phyloP scores from a whole-genome alignment of 768 basidiomycete genomes.

The Hemileccinum rubropunctum region DNA sequence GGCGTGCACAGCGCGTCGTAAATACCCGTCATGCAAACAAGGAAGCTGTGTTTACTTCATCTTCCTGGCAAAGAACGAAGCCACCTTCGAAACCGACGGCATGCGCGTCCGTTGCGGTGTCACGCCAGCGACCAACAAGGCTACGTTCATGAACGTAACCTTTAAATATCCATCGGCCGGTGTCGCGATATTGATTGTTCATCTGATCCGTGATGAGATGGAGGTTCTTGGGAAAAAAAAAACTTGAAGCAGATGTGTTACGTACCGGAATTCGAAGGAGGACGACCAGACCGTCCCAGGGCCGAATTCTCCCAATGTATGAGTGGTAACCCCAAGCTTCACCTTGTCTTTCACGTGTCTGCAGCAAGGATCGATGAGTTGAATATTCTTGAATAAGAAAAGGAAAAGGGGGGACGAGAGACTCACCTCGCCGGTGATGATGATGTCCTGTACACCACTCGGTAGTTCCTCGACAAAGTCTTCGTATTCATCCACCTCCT shows the following conservation, averaged over 20 bases:
- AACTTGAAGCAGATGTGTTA: constrained; percentile 3
- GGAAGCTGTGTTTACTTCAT: constrained; percentile 18
- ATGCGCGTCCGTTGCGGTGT: constrained; percentile 40
- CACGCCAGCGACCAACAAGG: constrained; percentile 55
- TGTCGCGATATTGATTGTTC: constrained; percentile 26
- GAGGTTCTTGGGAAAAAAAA: constrained; percentile 2
- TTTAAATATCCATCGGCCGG: constrained; percentile 49
- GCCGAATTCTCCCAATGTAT: constrained; percentile 46
- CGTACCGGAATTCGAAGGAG: constrained; percentile 46
- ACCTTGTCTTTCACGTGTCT: constrained; percentile 44
- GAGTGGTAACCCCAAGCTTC: constrained; percentile 49
- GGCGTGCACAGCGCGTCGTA: constrained; percentile 10
- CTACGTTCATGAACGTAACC: constrained; percentile 50
- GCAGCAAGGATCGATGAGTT: constrained; percentile 1
- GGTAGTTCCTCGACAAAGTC: constrained; percentile 36
- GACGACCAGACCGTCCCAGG: constrained; percentile 50
- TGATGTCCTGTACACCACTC: constrained; percentile 48
- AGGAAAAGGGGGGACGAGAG: background rate
- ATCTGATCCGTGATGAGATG: constrained; percentile 29
- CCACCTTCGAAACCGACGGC: constrained; percentile 48
- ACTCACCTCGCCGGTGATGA: constrained; percentile 50
- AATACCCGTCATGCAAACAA: constrained; percentile 18
- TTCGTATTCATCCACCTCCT: constrained; percentile 36
- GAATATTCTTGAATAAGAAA: background rate
- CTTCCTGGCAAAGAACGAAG: constrained; percentile 42